phyloP scores from a whole-genome alignment of 441 rosid species.

The Raphanus hybrid region DNA sequence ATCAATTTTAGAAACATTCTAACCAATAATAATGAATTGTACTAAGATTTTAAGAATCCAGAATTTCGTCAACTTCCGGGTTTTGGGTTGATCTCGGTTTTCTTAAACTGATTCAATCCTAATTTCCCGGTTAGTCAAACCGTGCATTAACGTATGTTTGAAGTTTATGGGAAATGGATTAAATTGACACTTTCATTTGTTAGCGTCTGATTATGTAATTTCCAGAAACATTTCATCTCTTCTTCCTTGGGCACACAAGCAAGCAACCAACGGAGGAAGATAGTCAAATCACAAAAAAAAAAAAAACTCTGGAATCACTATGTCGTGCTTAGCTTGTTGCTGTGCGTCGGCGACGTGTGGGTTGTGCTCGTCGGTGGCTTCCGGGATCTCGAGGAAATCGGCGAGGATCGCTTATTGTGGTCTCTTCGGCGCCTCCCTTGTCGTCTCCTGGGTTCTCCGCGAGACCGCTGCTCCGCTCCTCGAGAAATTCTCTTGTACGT shows the following conservation, averaged over 20 bases:
- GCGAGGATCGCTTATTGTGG: conserved; percentile 95
- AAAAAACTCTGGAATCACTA: conserved; percentile 4
- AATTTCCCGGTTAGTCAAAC: background rate
- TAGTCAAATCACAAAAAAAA: conserved; percentile 9
- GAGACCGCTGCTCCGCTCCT: conserved; percentile 83
- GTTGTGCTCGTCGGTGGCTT: conserved; percentile 85
- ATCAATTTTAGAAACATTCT: too few relatives aligned
- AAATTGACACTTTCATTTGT: background rate
- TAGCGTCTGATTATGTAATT: conserved; percentile 1
- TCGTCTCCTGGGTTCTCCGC: conserved; percentile 91
- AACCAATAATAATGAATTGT: too few relatives aligned
- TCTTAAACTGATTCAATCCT: background rate
- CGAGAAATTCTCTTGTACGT: conserved; percentile 82
- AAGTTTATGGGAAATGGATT: background rate
- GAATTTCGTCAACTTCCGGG: too few relatives aligned
- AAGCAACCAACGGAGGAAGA: conserved; percentile 10
- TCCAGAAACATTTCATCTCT: background rate
- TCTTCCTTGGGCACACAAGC: background rate
- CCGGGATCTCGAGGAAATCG: conserved; percentile 79
- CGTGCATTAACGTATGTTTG: background rate
- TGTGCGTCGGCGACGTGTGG: conserved; percentile 87
- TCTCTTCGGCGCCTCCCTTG: conserved; percentile 86
- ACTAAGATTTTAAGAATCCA: too few relatives aligned
- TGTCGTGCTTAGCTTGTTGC: conserved; percentile 81
- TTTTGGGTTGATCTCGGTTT: background rate